Percentiles rank a stretch among this genome's conserved stretches.
Conservation (phyloP, 345 rosid genomes). For the Eucalyptus pauciflora region DNA sequence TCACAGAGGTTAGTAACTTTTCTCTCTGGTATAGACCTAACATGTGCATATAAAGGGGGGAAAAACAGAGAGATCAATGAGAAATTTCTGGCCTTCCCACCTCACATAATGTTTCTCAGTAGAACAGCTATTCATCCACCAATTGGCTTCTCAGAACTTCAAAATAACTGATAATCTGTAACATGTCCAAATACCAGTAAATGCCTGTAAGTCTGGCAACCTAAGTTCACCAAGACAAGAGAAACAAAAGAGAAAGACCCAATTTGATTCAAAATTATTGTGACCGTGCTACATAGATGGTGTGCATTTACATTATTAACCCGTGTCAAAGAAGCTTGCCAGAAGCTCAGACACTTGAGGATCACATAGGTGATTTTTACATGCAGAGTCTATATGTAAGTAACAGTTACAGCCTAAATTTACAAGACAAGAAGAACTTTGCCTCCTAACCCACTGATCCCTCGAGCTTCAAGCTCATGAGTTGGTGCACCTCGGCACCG, state of each 20-base stretch:
- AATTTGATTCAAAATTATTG: neutral
- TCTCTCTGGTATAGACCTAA: neutral
- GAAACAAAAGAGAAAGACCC: neutral
- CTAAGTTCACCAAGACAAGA: neutral
- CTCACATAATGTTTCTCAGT: no score
- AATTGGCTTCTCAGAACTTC: neutral
- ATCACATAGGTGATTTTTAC: neutral
- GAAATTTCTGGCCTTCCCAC: neutral
- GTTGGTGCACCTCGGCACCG: slow-evolving; percentile 83
- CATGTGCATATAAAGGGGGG: neutral
- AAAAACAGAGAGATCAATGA: neutral
- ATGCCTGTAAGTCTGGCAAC: neutral
- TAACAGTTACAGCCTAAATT: neutral
- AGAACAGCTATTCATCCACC: no score
- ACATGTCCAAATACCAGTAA: neutral
- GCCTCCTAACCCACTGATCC: slow-evolving; percentile 74
- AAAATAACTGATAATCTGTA: neutral
- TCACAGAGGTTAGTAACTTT: neutral
- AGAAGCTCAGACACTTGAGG: neutral
- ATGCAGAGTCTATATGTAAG: neutral
- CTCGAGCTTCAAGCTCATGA: slow-evolving; percentile 92
- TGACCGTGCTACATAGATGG: neutral
- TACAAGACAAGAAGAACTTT: neutral
- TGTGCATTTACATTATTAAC: neutral
- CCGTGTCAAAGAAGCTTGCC: neutral